Evolutionary conservation across 495 filamentous ascomycete species (phyloP).

Genomic region (Chaetomium cochliodes): DNA sequence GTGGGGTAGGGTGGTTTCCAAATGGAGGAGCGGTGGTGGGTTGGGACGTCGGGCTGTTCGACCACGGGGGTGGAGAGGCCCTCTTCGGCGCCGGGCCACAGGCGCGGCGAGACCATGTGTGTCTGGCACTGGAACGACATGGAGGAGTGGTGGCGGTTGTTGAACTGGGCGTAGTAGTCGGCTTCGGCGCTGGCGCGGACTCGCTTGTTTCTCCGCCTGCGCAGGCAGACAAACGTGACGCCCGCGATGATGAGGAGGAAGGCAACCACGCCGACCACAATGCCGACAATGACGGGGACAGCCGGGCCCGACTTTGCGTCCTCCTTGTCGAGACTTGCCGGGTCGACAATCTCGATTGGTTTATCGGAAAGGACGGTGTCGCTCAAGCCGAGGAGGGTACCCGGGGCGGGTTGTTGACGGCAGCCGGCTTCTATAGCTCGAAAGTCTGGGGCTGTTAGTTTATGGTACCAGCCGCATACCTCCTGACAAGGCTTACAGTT

Average conservation of each 20-base stretch:
- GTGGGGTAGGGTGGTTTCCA: slow-evolving; percentile 7
- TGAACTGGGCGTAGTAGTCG: slow-evolving; percentile 22
- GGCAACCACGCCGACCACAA: slow-evolving; percentile 39
- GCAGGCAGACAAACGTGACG: slow-evolving; percentile 39
- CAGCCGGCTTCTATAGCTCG: slow-evolving; percentile 51
- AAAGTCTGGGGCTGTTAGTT: slow-evolving; percentile 40
- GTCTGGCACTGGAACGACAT: slow-evolving; percentile 53
- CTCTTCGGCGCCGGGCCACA: slow-evolving; percentile 33
- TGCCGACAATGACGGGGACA: slow-evolving; percentile 41
- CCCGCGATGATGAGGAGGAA: slow-evolving; percentile 36
- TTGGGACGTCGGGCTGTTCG: slow-evolving; percentile 9
- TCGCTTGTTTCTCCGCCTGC: slow-evolving; percentile 41
- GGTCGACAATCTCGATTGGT: slow-evolving; percentile 45
- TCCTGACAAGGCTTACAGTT: slow-evolving; percentile 39
- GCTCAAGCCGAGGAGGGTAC: slow-evolving; percentile 44
- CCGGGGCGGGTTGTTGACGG: slow-evolving; percentile 44
- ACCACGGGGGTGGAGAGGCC: slow-evolving; percentile 5
- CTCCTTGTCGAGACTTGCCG: slow-evolving; percentile 23
- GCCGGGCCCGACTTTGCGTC: slow-evolving; percentile 25
- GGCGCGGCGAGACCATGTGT: slow-evolving; percentile 42
- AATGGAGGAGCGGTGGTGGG: slow-evolving; percentile 26
- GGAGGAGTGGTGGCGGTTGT: slow-evolving; percentile 39
- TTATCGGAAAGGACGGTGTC: slow-evolving; percentile 48
- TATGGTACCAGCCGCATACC: no score
- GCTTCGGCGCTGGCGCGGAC: slow-evolving; percentile 33